These are phyloP conservation scores for Xerocomus alliaceus DNA, from an alignment of 1,284 basidiomycete species.

Conservation along the genomic window DNA sequence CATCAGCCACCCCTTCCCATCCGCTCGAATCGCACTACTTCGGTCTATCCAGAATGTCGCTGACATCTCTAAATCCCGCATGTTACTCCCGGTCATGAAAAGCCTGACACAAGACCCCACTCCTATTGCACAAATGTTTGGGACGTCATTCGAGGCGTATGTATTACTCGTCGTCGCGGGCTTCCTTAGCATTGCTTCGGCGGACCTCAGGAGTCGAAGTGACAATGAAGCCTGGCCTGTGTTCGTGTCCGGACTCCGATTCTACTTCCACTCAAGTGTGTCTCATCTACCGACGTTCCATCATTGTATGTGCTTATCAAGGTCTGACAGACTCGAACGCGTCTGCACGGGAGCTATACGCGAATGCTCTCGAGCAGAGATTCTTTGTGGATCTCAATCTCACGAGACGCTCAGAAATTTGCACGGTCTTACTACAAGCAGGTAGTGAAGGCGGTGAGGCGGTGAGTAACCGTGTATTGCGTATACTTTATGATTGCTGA, in stretches of 20 bases:
- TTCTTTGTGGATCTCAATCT: slow-evolving; percentile 59
- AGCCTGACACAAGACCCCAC: slow-evolving; percentile 44
- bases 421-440: slow-evolving; percentile 58
- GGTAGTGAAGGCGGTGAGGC: slow-evolving; percentile 52
- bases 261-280: slow-evolving; percentile 56
- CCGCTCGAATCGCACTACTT: slow-evolving; percentile 65
- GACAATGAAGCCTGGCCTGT: slow-evolving; percentile 55
- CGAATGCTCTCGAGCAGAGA: slow-evolving; percentile 54
- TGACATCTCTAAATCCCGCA: slow-evolving; percentile 68
- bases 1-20: slow-evolving; percentile 60
- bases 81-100: slow-evolving; percentile 69
- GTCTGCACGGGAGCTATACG: slow-evolving; percentile 48
- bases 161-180: slow-evolving; percentile 57
- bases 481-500: slow-evolving; percentile 4
- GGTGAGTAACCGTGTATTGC: slow-evolving; percentile 46
- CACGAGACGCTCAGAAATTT: slow-evolving; percentile 63
- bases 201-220: slow-evolving; percentile 49
- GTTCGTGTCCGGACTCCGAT: slow-evolving; percentile 53
- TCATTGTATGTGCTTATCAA: slow-evolving; percentile 6
- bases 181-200: slow-evolving; percentile 58
- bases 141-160: slow-evolving; percentile 49
- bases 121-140: slow-evolving; percentile 26
- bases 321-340: slow-evolving; percentile 35
- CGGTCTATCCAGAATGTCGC: slow-evolving; percentile 64
- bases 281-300: slow-evolving; percentile 5